A percentile compares a stretch with the other conserved stretches of the same genome.
Evolutionary conservation across 1,284 basidiomycete genomes (phyloP).

Genomic region (Schizophyllum commune): DNA sequence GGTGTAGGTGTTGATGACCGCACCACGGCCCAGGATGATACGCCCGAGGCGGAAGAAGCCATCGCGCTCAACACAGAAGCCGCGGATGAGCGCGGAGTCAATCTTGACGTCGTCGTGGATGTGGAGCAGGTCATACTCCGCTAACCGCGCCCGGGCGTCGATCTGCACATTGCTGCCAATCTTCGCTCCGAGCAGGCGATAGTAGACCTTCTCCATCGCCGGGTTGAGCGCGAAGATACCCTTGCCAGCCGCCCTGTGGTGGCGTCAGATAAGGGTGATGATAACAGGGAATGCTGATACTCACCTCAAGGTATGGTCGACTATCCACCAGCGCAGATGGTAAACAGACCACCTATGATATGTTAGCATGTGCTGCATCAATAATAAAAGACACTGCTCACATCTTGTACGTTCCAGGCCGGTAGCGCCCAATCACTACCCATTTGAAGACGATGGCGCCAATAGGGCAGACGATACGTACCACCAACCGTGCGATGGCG

Average conservation of each 20-base stretch:
- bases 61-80: constrained; percentile 39
- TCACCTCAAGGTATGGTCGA: constrained; percentile 32
- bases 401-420: constrained; percentile 32
- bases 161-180: constrained; percentile 34
- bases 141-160: constrained; percentile 27
- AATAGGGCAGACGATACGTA: constrained; percentile 28
- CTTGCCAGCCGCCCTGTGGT: constrained; percentile 26
- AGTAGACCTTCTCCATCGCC: constrained; percentile 29
- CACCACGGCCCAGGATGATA: constrained; percentile 30
- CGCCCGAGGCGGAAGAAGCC: constrained; percentile 32
- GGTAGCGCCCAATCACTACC: constrained; percentile 35
- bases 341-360: constrained; percentile 28
- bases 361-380: constrained; percentile 2
- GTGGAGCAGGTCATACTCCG: constrained; percentile 35
- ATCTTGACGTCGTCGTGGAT: constrained; percentile 34
- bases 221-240: constrained; percentile 36
- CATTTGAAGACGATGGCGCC: constrained; percentile 35
- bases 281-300: background rate
- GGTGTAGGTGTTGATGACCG: constrained; percentile 36
- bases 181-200: constrained; percentile 35
- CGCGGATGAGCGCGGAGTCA: constrained; percentile 31
- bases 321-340: constrained; percentile 41
- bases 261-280: background rate
- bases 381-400: constrained; percentile 12
- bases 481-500: constrained; percentile 22